Conservation (phyloP, 176 grass and related monocot genomes). For the Eleusine indica region DNA sequence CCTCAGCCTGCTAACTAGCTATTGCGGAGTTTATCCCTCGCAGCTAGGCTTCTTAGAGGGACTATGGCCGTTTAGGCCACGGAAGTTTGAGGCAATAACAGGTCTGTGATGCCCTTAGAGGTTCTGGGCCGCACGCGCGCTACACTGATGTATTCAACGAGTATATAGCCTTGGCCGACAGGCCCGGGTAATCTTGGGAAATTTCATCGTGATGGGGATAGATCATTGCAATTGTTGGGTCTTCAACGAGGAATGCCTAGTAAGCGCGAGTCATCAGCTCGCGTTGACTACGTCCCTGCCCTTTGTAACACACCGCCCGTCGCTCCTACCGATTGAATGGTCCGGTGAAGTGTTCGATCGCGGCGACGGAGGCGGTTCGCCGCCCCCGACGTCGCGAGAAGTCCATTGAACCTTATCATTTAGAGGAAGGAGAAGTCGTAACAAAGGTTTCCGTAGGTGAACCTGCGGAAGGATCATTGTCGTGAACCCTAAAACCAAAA, state of each 20-base stretch:
- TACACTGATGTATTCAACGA: conserved; percentile 87
- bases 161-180: conserved; percentile 75
- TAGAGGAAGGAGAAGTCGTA: too few relatives aligned
- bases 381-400: too few relatives aligned
- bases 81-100: conserved; percentile 90
- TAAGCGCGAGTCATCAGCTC: conserved; percentile 50
- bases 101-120: conserved; percentile 91
- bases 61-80: conserved; percentile 68
- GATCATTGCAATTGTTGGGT: conserved; percentile 96
- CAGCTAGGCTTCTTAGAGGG: conserved; percentile 93
- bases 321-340: too few relatives aligned
- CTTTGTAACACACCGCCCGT: too few relatives aligned
- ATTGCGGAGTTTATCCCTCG: too few relatives aligned
- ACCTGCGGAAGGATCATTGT: too few relatives aligned
- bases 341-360: too few relatives aligned
- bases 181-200: conserved; percentile 73
- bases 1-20: conserved; percentile 67
- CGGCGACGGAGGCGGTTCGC: too few relatives aligned
- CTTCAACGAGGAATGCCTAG: conserved; percentile 88
- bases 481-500: too few relatives aligned
- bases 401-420: too few relatives aligned
- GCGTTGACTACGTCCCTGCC: too few relatives aligned
- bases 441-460: too few relatives aligned
- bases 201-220: conserved; percentile 91
- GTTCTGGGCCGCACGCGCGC: conserved; percentile 67